phyloP scores from a whole-genome alignment of 257 asterid species.

The Plectranthus barbatus region DNA sequence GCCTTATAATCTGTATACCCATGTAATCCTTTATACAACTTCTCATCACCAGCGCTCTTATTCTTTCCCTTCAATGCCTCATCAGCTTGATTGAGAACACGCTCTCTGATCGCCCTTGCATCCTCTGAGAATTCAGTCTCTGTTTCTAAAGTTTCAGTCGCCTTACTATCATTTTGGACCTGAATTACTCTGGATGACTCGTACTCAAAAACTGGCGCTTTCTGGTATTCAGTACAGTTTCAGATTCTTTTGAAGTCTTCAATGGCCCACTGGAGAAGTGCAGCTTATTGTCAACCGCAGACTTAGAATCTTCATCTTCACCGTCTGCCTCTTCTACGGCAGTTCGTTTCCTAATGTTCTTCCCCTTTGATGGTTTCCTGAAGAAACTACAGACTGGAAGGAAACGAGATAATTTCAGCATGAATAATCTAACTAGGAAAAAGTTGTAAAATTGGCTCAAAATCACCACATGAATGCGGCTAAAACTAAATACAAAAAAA shows the following conservation, averaged over 20 bases:
- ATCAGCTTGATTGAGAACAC: slow-evolving; percentile 65
- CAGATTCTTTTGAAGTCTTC: slow-evolving; percentile 34
- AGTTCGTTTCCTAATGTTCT: slow-evolving; percentile 68
- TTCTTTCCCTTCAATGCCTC: slow-evolving; percentile 61
- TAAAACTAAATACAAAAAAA: not conserved
- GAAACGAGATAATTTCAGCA: slow-evolving; percentile 6
- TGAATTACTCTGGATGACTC: slow-evolving; percentile 76
- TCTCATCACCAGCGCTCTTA: slow-evolving; percentile 44
- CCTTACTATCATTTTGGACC: slow-evolving; percentile 71
- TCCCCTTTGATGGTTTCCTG: slow-evolving; percentile 66
- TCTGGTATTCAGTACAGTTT: slow-evolving; percentile 23
- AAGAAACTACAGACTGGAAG: slow-evolving; percentile 78
- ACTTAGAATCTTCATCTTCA: slow-evolving; percentile 47
- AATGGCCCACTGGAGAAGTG: slow-evolving; percentile 53
- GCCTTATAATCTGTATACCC: slow-evolving; percentile 91
- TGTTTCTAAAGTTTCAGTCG: slow-evolving; percentile 80
- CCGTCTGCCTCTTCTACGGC: slow-evolving; percentile 43
- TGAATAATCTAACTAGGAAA: not conserved
- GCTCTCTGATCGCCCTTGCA: slow-evolving; percentile 80
- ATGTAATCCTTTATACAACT: slow-evolving; percentile 65
- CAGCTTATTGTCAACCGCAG: slow-evolving; percentile 47
- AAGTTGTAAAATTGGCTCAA: not conserved
- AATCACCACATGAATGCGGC: not conserved
- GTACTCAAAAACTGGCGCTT: slow-evolving; percentile 46
- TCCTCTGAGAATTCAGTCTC: slow-evolving; percentile 87